Percentiles rank a stretch among this genome's conserved stretches.
phyloP scores from a whole-genome alignment of 2,329 filamentous ascomycete genomes.

The Daldinia eschscholtzii region DNA sequence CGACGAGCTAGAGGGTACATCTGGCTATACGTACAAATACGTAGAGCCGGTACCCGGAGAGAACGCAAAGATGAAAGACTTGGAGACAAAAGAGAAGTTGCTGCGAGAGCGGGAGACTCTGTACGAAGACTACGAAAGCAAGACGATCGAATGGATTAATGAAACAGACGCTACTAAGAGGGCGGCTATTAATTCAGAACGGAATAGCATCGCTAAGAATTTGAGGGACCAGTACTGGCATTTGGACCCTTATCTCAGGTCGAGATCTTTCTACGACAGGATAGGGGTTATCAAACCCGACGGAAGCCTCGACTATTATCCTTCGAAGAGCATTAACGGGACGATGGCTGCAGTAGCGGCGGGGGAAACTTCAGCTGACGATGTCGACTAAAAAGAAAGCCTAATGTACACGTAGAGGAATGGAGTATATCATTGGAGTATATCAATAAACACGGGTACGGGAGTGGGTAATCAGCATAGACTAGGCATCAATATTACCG shows the following conservation, averaged over 20 bases:
- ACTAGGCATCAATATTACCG: conserved; percentile 30
- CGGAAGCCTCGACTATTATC: conserved; percentile 80
- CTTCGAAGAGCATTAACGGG: conserved; percentile 46
- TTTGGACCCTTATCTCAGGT: conserved; percentile 87
- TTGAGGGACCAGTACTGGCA: conserved; percentile 86
- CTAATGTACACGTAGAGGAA: not conserved
- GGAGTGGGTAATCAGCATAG: conserved; percentile 29
- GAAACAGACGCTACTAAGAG: conserved; percentile 61
- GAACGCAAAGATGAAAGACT: conserved; percentile 79
- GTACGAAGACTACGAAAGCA: conserved; percentile 79
- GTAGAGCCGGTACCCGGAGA: conserved; percentile 81
- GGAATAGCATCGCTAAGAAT: conserved; percentile 71
- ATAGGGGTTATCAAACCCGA: conserved; percentile 75
- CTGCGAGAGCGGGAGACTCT: conserved; percentile 72
- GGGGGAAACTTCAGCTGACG: conserved; percentile 58
- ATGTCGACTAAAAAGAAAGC: conserved; percentile 57
- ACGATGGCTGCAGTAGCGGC: conserved; percentile 41
- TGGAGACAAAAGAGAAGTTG: conserved; percentile 71
- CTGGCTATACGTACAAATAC: conserved; percentile 87
- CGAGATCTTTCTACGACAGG: conserved; percentile 87
- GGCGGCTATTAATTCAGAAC: conserved; percentile 65
- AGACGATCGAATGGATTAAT: conserved; percentile 81
- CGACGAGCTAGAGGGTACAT: conserved; percentile 86
- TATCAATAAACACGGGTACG: conserved; percentile 7
- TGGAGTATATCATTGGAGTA: conserved; percentile 15